Base-by-base conservation (phyloP, 2,329 filamentous ascomycete species). In the Paraphaeosphaeria sporulosa region DNA sequence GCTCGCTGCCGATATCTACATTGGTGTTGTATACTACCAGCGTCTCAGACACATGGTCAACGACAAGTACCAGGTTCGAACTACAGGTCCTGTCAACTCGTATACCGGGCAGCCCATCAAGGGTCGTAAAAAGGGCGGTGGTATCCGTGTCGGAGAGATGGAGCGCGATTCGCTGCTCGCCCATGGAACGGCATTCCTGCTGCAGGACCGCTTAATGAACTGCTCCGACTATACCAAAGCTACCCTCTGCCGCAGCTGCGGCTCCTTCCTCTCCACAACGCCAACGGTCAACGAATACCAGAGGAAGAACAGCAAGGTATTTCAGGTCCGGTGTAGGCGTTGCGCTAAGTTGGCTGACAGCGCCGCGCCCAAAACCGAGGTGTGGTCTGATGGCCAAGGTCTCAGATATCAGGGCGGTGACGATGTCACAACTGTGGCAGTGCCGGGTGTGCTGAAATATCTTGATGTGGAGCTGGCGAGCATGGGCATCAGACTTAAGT, bases 91-190 rank as follows among this genome's bases (percentile, higher is more conserved):
- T 0, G 90, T 97, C 46, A 95, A 95, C 57, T 87, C 90, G 25
- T 88, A 95, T 17, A 98, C 94, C 0, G 94, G 94, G 34, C 95
- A 99, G 77, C 95, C 95, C 43, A 95, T 99, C 84, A 97, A 98
- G 83, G 95, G 95, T 65, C 86, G 95, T 77, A 95, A 96, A 77
- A 92, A 94, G 80, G 95, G 94, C 75, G 95, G 95, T 82, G 95
- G 95, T 89, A 97, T 99, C 76, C 93, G 95, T 84, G 94, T 99
- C 32, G 95, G 95, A 80, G 95, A 99, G 80, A 99, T 99, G 95
- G 95, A 99, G 82, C 91, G 95, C 67, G 95, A 99, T 78, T 92
- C 94, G 3, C 84, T 99, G 23, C 87, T 99, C 59, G 95, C 95
- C 4, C 95, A 99, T 83, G 95, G 95, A 25, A 95, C 94, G 2